A percentile compares a stretch with the other conserved stretches of the same genome.
phyloP scores from a whole-genome alignment of 768 basidiomycete species.

The Trametes maxima region DNA sequence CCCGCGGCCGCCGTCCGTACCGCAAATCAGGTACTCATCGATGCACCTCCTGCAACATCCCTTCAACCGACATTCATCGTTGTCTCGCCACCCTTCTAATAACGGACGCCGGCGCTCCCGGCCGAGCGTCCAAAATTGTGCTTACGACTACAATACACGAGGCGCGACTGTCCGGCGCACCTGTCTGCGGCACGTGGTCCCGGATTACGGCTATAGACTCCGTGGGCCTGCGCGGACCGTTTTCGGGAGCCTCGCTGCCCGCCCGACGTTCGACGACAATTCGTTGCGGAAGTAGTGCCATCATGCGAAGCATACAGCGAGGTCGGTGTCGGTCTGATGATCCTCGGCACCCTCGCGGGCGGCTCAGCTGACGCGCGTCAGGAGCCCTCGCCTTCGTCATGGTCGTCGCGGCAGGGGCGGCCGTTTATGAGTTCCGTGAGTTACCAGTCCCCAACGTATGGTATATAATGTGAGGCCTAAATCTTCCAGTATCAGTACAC shows the following conservation, averaged over 20 bases:
- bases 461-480: background rate
- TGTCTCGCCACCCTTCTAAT: too few relatives aligned
- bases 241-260: background rate
- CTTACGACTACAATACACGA: background rate
- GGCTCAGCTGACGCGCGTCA: slow-evolving; percentile 6
- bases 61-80: too few relatives aligned
- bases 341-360: background rate
- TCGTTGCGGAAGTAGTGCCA: background rate
- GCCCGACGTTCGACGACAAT: background rate
- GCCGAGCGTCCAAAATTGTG: background rate
- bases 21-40: too few relatives aligned
- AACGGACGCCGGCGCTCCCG: too few relatives aligned
- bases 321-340: slow-evolving; percentile 14
- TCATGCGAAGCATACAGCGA: background rate
- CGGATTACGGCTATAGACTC: background rate
- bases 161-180: too few relatives aligned
- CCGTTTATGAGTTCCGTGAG: background rate
- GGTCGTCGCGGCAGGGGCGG: background rate
- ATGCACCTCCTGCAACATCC: too few relatives aligned
- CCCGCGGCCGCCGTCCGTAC: too few relatives aligned
- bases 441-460: background rate
- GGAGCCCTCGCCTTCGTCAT: slow-evolving; percentile 1
- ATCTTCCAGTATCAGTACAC: background rate
- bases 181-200: background rate
- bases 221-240: background rate